Percentiles rank a stretch among this genome's conserved stretches.
Evolutionary conservation across 305 asterid genomes (phyloP).

Genomic region (Petunia hybrid): DNA sequence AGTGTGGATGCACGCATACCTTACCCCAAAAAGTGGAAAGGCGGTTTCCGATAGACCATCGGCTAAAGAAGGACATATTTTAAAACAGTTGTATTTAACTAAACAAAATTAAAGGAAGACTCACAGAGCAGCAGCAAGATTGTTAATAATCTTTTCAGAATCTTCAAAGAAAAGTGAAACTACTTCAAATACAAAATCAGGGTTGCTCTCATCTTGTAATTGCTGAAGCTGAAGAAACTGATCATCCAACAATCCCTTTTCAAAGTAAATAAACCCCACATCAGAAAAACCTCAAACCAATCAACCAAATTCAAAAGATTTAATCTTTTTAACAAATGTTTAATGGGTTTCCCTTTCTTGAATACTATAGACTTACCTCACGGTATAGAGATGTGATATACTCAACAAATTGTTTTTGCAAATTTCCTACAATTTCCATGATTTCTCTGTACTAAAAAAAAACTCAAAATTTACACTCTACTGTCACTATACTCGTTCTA

Average conservation of each 20-base stretch:
- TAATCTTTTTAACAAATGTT: too few species aligned
- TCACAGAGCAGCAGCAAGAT: slow-evolving; percentile 65
- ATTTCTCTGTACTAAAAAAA: background rate
- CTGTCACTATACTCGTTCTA: background rate
- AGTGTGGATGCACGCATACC: too few species aligned
- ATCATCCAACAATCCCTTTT: slow-evolving; percentile 68
- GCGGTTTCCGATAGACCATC: too few species aligned
- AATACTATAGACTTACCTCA: slow-evolving; percentile 44
- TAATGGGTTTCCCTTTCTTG: too few species aligned
- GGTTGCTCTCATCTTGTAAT: slow-evolving; percentile 83
- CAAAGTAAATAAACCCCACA: background rate
- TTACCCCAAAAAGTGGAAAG: too few species aligned
- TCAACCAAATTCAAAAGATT: background rate
- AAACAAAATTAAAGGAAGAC: slow-evolving; percentile 33
- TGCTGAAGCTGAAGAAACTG: slow-evolving; percentile 75
- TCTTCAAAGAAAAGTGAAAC: slow-evolving; percentile 77
- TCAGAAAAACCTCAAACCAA: slow-evolving; percentile 20
- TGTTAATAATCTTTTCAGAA: slow-evolving; percentile 71
- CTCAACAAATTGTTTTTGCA: slow-evolving; percentile 69
- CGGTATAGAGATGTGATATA: slow-evolving; percentile 57
- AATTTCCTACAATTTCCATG: slow-evolving; percentile 61
- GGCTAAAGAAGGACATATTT: background rate
- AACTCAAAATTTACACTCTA: background rate
- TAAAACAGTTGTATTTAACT: background rate
- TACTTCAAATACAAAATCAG: slow-evolving; percentile 74